phyloP scores from a whole-genome alignment of 1,139 yeast genomes.

The Blastobotrys raffinosifermentans region DNA sequence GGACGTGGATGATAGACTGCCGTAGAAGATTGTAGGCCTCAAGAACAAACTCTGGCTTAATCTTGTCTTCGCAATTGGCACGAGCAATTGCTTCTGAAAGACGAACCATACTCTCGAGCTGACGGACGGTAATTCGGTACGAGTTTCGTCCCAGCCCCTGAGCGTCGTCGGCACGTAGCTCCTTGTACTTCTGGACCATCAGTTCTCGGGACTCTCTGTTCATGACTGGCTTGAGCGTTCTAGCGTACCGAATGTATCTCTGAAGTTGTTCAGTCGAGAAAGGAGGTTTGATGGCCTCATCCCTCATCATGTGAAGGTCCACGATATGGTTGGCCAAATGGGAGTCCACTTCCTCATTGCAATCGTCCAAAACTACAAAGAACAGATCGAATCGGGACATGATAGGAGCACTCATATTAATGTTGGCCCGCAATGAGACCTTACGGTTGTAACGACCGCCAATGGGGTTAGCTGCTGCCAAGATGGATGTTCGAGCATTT shows the following conservation, averaged over 20 bases:
- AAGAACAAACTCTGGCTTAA: constrained; percentile 80
- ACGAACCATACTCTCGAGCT: constrained; percentile 85
- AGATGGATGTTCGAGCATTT: constrained; percentile 90
- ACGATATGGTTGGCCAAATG: constrained; percentile 91
- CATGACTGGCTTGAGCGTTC: constrained; percentile 88
- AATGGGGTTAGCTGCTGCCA: constrained; percentile 97
- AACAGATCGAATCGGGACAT: constrained; percentile 97
- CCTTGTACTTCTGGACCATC: constrained; percentile 77
- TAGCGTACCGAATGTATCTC: constrained; percentile 85
- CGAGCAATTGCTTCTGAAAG: constrained; percentile 95
- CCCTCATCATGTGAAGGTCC: constrained; percentile 85
- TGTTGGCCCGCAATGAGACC: constrained; percentile 73
- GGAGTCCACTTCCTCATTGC: constrained; percentile 86
- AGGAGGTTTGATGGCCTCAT: constrained; percentile 87
- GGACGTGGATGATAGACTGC: constrained; percentile 90
- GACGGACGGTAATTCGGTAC: constrained; percentile 94
- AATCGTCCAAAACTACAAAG: constrained; percentile 91
- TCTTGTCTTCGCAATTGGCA: constrained; percentile 89
- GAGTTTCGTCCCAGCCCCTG: constrained; percentile 82
- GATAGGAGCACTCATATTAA: constrained; percentile 98
- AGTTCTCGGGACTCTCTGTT: constrained; percentile 74
- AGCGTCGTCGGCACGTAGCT: constrained; percentile 84
- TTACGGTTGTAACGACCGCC: constrained; percentile 93
- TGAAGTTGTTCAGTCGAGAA: constrained; percentile 83
- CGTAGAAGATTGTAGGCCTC: constrained; percentile 89